Evolutionary conservation across 1,284 basidiomycete genomes (phyloP).

Genomic region (Papiliotrema flavescens): DNA sequence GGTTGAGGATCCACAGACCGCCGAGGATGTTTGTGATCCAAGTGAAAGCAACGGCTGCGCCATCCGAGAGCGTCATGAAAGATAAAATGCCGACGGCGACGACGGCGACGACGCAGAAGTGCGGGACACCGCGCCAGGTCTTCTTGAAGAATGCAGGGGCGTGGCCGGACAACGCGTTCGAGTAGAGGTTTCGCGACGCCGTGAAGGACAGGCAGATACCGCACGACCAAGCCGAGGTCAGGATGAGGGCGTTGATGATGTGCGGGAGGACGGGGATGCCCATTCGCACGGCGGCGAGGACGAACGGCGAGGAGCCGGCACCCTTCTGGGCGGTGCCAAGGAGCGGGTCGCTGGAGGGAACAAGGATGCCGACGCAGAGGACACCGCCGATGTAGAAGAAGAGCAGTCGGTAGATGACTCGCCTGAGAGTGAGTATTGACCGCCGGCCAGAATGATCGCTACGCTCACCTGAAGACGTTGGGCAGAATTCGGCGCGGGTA

Average conservation of each 20-base stretch:
- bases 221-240: slow-evolving; percentile 6
- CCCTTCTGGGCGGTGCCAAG: slow-evolving; percentile 61
- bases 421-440: slow-evolving; percentile 25
- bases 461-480: slow-evolving; percentile 59
- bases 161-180: not conserved
- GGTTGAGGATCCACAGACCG: not conserved
- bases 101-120: slow-evolving; percentile 55
- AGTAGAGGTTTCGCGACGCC: slow-evolving; percentile 1
- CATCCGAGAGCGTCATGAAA: slow-evolving; percentile 33
- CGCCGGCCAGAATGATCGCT: too few species aligned
- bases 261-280: slow-evolving; percentile 24
- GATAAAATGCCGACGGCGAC: slow-evolving; percentile 24
- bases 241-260: slow-evolving; percentile 38
- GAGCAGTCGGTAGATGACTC: slow-evolving; percentile 76
- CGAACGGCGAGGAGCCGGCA: slow-evolving; percentile 38
- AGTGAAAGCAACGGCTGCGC: slow-evolving; percentile 15
- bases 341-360: slow-evolving; percentile 63
- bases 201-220: not conserved
- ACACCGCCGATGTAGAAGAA: slow-evolving; percentile 60
- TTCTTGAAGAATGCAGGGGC: slow-evolving; percentile 20
- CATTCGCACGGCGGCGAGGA: not conserved
- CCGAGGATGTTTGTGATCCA: slow-evolving; percentile 15
- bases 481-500: slow-evolving; percentile 73
- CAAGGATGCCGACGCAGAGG: slow-evolving; percentile 65
- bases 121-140: slow-evolving; percentile 17